Conservation (phyloP, 345 rosid genomes). For the Carallia pectinifolia region DNA sequence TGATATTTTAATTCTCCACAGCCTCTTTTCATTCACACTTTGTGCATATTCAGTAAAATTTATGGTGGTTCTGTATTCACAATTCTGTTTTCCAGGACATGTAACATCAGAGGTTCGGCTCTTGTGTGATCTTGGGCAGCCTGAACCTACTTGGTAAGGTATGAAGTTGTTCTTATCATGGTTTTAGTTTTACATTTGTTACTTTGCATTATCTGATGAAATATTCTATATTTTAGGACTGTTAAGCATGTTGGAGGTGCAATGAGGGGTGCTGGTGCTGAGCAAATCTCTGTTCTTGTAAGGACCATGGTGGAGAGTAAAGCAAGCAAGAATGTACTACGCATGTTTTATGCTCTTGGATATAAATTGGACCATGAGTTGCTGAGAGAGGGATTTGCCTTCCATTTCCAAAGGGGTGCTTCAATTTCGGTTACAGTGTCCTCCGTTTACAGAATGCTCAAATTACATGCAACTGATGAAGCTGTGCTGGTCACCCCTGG, state of each 20-base stretch:
- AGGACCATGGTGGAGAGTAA: conserved; percentile 86
- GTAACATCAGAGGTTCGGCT: conserved; percentile 77
- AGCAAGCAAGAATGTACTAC: conserved; percentile 91
- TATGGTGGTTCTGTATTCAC: too few relatives aligned
- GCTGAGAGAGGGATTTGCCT: conserved; percentile 83
- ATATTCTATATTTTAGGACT: conserved; percentile 45
- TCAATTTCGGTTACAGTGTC: conserved; percentile 58
- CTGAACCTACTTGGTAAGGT: conserved; percentile 77
- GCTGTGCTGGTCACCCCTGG: conserved; percentile 93
- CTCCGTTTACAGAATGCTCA: conserved; percentile 77
- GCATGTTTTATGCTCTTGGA: conserved; percentile 73
- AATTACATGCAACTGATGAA: conserved; percentile 81
- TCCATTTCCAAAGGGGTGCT: conserved; percentile 77
- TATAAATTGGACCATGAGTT: conserved; percentile 93
- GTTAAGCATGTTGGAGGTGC: conserved; percentile 93
- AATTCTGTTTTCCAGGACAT: conserved; percentile 39
- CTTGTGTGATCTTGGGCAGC: conserved; percentile 85
- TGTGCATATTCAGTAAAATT: too few relatives aligned
- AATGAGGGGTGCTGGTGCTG: conserved; percentile 90
- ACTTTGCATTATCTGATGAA: not conserved
- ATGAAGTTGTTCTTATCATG: not conserved
- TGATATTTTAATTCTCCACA: too few relatives aligned
- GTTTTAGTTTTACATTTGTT: not conserved
- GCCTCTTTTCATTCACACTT: too few relatives aligned
- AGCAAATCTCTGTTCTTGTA: conserved; percentile 81